Percentiles rank a stretch among this genome's conserved stretches.
These are phyloP conservation scores for Stygiomarasmius scandens DNA, from an alignment of 1,284 basidiomycete genomes.

Conservation along the genomic window DNA sequence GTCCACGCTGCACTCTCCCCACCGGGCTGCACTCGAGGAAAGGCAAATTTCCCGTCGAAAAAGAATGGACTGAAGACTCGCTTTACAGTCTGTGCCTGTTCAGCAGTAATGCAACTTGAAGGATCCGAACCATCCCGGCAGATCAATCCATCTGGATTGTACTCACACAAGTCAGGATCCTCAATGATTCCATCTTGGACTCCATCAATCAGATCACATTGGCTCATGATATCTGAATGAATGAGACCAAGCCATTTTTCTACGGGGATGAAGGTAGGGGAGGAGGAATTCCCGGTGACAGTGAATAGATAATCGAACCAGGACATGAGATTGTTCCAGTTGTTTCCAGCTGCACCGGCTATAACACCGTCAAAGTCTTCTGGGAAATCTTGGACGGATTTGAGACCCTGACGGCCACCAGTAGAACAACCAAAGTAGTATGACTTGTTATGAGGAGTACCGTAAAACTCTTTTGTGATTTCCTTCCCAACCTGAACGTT, in stretches of 20 bases:
- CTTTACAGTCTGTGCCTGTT: slow-evolving; percentile 34
- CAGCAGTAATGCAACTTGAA: slow-evolving; percentile 30
- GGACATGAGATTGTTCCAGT: slow-evolving; percentile 12
- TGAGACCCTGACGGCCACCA: too few species aligned
- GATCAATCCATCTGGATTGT: too few species aligned
- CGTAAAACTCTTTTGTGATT: slow-evolving; percentile 17
- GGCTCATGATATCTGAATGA: slow-evolving; percentile 39
- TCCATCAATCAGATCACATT: slow-evolving; percentile 34
- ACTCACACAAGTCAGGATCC: too few species aligned
- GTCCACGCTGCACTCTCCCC: background rate
- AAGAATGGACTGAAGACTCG: slow-evolving; percentile 33
- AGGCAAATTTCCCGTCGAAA: slow-evolving; percentile 32
- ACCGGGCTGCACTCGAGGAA: slow-evolving; percentile 26
- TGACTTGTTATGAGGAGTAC: slow-evolving; percentile 5
- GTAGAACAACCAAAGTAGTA: too few species aligned
- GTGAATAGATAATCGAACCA: slow-evolving; percentile 9
- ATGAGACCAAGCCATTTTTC: slow-evolving; percentile 19
- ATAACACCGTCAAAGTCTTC: too few species aligned
- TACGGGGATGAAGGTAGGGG: too few species aligned
- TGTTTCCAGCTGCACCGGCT: slow-evolving; percentile 18
- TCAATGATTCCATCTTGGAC: too few species aligned
- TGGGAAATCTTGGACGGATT: too few species aligned
- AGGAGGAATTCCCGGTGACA: slow-evolving; percentile 11
- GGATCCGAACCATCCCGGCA: slow-evolving; percentile 25
- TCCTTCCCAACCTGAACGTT: slow-evolving; percentile 23